Evolutionary conservation across 2,329 filamentous ascomycete species (phyloP), one percentile per base, ranked within the genome.

Genomic region (Trichoderma sp.): DNA sequence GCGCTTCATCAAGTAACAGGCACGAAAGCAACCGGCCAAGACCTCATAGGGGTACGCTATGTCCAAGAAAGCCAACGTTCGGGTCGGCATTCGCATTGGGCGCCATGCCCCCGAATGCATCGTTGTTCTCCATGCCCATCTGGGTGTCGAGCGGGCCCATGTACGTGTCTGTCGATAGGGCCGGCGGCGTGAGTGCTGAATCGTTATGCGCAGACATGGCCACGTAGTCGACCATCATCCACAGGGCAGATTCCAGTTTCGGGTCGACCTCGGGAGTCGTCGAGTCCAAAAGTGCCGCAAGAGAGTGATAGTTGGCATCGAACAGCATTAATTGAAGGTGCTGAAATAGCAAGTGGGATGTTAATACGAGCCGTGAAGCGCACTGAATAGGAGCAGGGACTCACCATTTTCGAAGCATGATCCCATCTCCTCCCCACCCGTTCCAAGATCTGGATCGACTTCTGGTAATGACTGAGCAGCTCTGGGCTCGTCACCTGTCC

Each of bases 271-370:
- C 60, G 15, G 50, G 50, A 1, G 60, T 47, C 17, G 43, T 44
- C 19, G 60, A 47, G 41, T 63, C 60, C 19, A 63, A 39, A 19
- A 63, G 60, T 14, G 60, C 50, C 7, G 60, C 50, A 10, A 63
- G 60, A 28, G 60, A 55, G 44, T 63, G 60, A 24, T 63, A 63
- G 26, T 63, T 63, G 50, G 60, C 60, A 45, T 63, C 60, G 50
- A 63, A 63, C 3, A 63, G 50, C 60, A 63, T 63, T 63, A 63
- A 55, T 63, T 63, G 60, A 39, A 63, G 60, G 47, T 63, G 60
- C 59, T 63, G 7, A 26, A 55, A 19, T 47, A 63, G 21, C 60
- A 55, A 12, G 60, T 63, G 60, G 59, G 59, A 26, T 63, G 59
- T 63, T 39, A 63, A 55, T 44, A 39, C 34, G 5, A 43, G 54